Evolutionary conservation across 805 yeast genomes (phyloP).

Genomic region (Kluyveromyces siamensis): DNA sequence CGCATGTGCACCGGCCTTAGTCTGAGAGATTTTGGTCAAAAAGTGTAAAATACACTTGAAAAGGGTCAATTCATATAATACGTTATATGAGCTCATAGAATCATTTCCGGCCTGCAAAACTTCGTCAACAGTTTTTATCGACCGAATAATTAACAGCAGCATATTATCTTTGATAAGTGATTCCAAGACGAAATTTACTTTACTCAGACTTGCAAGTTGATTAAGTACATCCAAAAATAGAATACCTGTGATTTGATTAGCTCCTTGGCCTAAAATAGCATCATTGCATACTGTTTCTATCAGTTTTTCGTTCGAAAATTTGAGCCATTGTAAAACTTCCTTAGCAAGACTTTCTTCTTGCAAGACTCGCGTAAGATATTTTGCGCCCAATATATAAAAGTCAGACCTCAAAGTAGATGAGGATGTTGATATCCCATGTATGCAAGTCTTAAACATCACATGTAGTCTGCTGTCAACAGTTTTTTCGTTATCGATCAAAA

Average conservation of each 20-base stretch:
- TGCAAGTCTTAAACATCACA: constrained; percentile 63
- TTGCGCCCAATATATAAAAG: constrained; percentile 63
- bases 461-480: constrained; percentile 48
- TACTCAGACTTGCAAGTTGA: constrained; percentile 42
- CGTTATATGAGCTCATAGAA: constrained; percentile 39
- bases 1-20: constrained; percentile 68
- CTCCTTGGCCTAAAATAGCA: constrained; percentile 70
- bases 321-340: constrained; percentile 45
- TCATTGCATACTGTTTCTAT: constrained; percentile 65
- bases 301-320: constrained; percentile 50
- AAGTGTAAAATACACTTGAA: constrained; percentile 65
- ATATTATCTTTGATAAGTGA: constrained; percentile 57
- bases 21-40: constrained; percentile 65
- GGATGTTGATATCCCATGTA: constrained; percentile 65
- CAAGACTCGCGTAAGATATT: constrained; percentile 47
- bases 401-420: constrained; percentile 70
- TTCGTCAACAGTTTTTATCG: constrained; percentile 63
- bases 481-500: constrained; percentile 25
- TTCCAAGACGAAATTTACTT: constrained; percentile 49
- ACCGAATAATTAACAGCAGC: constrained; percentile 52
- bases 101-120: constrained; percentile 35
- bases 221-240: constrained; percentile 62
- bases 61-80: constrained; percentile 67
- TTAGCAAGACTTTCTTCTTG: constrained; percentile 34
- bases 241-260: constrained; percentile 65